Base-by-base conservation (phyloP, 1,139 yeast genomes). In the Debaryomyces singareniensis region DNA sequence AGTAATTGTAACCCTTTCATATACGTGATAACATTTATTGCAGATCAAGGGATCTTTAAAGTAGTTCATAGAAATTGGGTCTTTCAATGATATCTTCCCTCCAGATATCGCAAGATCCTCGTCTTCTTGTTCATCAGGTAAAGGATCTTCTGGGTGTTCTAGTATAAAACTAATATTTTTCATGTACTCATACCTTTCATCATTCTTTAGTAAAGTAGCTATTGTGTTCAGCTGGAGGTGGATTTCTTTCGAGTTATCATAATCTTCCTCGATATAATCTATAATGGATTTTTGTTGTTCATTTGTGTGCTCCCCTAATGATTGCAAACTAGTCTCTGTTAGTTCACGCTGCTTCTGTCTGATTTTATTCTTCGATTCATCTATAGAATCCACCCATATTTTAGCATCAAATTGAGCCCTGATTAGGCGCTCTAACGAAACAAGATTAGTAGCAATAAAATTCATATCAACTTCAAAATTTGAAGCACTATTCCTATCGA, bases 61-160 rank as follows among this genome's bases (percentile, higher is more conserved):
- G 24, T 57, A 51, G 34, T 66, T 59, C 37, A 71, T 51, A 0
- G 86, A 73, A 9, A 81, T 60, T 0, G 91, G 89, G 48, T 86
- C 85, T 24, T 62, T 66, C 32, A 82, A 50, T 26, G 78, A 74
- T 13, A 82, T 60, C 30, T 60, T 71, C 23, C 91, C 91, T 30
- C 91, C 93, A 3, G 73, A 73, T 4, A 80, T 68, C 26, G 66
- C 71, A 25, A 80, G 34, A 13, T 78, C 85, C 9, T 74, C 80
- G 12, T 58, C 72, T 7, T 45, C 54, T 4, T 47, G 61, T 3
- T 51, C 57, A 15, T 59, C 71, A 1, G 71, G 70, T 13, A 67
- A 47, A 4, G 68, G 67, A 24, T 60, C 63, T 33, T 60, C 65
- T 0, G 73, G 73, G 31, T 64, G 45, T 15, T 51, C 39, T 4